phyloP scores from a whole-genome alignment of 2,329 filamentous ascomycete genomes.

The Aspergillus clavatus region DNA sequence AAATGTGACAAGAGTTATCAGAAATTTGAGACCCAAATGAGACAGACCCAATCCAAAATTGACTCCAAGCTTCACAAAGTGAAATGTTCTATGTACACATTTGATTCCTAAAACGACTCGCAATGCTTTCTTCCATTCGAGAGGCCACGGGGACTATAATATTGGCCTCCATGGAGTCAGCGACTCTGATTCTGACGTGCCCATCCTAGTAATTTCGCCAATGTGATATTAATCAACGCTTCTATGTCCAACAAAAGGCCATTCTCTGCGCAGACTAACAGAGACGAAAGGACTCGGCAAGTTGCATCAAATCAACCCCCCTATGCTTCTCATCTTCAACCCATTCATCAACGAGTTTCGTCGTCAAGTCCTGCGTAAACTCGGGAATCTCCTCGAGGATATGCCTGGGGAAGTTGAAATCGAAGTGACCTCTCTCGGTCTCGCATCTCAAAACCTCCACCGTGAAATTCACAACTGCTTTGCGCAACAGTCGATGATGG shows the following conservation, averaged over 20 bases:
- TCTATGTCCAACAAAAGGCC: neutral
- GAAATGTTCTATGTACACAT: no score
- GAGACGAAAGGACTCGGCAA: neutral
- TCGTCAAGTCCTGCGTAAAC: constrained; percentile 24
- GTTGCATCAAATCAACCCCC: neutral
- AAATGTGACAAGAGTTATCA: no score
- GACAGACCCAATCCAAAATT: no score
- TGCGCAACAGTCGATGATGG: neutral
- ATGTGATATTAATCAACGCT: neutral
- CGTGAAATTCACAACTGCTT: neutral
- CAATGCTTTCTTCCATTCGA: no score
- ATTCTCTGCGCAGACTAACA: neutral
- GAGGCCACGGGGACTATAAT: no score
- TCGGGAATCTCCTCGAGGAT: neutral
- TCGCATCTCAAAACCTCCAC: neutral
- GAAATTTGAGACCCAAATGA: no score
- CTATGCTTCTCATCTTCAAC: neutral
- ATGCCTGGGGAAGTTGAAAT: constrained; percentile 23
- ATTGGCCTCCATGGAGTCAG: no score
- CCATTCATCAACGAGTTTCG: neutral
- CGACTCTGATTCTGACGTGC: no score
- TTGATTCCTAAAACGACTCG: no score
- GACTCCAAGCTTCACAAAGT: no score
- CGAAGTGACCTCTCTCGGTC: constrained; percentile 11
- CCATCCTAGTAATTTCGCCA: neutral